These are phyloP conservation scores for Septoria linicola DNA, from an alignment of 2,329 filamentous ascomycete genomes.

Conservation along the genomic window DNA sequence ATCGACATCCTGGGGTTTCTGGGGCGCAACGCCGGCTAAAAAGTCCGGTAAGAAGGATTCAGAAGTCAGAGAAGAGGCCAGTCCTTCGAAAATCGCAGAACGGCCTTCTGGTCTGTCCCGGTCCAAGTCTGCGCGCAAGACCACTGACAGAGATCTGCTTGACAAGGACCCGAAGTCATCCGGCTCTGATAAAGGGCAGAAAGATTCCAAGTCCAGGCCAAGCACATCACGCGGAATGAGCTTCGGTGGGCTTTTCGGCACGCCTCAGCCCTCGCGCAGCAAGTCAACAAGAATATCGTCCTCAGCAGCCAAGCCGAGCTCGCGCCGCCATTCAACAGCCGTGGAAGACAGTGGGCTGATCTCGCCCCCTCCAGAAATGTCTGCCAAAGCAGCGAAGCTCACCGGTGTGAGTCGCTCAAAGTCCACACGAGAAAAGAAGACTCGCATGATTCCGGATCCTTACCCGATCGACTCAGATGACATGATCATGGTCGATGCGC, in stretches of 20 bases:
- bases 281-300: constrained; percentile 63
- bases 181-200: constrained; percentile 67
- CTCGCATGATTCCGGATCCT: constrained; percentile 55
- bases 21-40: constrained; percentile 54
- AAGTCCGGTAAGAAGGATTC: constrained; percentile 51
- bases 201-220: constrained; percentile 49
- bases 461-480: constrained; percentile 63
- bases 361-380: constrained; percentile 71
- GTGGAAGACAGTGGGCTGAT: constrained; percentile 66
- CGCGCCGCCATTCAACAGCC: constrained; percentile 57
- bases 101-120: constrained; percentile 47
- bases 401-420: constrained; percentile 58
- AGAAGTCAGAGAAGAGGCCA: constrained; percentile 40
- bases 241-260: constrained; percentile 57
- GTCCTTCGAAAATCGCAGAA: constrained; percentile 42
- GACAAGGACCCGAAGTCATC: constrained; percentile 68
- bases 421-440: constrained; percentile 51
- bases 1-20: constrained; percentile 68
- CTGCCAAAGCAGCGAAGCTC: constrained; percentile 75
- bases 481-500: constrained; percentile 55
- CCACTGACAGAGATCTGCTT: constrained; percentile 51
- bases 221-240: constrained; percentile 60
- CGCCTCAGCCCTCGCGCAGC: constrained; percentile 55
- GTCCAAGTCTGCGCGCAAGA: constrained; percentile 58
- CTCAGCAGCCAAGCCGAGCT: constrained; percentile 41